Evolutionary conservation across 441 rosid species (phyloP), one percentile per base, ranked within the genome.

Genomic region (California macrophylla): DNA sequence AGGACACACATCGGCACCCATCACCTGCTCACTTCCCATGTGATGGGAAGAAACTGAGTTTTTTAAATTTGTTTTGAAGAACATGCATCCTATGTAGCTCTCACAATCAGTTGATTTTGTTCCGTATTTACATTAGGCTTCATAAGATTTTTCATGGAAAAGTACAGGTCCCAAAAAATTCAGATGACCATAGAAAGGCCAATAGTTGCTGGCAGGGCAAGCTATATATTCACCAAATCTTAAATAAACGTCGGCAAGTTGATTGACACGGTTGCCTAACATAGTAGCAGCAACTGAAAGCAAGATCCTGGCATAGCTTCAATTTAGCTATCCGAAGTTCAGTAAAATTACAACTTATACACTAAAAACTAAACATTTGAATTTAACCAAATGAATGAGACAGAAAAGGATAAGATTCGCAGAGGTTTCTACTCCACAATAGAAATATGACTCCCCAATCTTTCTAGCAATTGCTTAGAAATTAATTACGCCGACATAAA

Each of bases 1-100:
- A 85, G 85, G 85, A 90, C 78, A 89, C 81, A 84, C 76, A 84
- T 78, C 77, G 75, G 83, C 87, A 85, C 79, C 80, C 85, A 85
- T 83, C 86, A 87, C 85, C 95, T 81, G 93, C 89, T 84, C 85
- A 81, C 82, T 89, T 87, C 81, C 86, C 88, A 85, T 78, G 82
- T 54, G 75, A 79, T 58, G 83, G 83, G 84, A 81, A 81, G 82
- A 83, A 83, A 81, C 74, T 69, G 75, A 85, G 82, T 81, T 81
- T 80, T 66, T 32, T 45, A 47, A 52, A 15, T 23, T 56, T 30
- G 20, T 29, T 25, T 75, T 75, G 56, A 73, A 83, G 74, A 67
- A 68, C 75, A 76, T 69, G 67, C 70, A 79, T 73, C 79, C 82
- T 85, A 82, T 69, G 68, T 71, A 64, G 74, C 69, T 74, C 71